These are phyloP conservation scores for Aureobasidium leucospermi DNA, from an alignment of 2,329 filamentous ascomycete species.

Conservation along the genomic window DNA sequence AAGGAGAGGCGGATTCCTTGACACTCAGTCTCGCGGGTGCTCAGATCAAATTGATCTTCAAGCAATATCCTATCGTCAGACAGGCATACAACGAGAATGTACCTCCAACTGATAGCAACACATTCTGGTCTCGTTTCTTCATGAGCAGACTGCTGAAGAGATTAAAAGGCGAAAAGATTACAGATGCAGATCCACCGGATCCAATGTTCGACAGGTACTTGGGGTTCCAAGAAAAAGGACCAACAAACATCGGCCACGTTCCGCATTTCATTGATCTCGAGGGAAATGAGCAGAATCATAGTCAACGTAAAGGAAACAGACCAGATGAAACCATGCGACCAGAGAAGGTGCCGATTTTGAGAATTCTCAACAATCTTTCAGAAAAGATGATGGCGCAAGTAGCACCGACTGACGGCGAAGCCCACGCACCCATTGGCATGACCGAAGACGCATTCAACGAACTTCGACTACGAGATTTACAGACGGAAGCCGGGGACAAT, in stretches of 20 bases:
- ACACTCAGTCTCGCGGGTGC: constrained; percentile 83
- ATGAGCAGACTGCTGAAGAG: constrained; percentile 85
- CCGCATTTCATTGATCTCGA: constrained; percentile 88
- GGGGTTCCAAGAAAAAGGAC: constrained; percentile 52
- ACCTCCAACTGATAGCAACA: constrained; percentile 58
- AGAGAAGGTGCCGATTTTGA: constrained; percentile 78
- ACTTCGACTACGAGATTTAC: constrained; percentile 72
- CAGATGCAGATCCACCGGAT: constrained; percentile 69
- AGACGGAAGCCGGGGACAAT: constrained; percentile 63
- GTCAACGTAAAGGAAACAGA: constrained; percentile 75
- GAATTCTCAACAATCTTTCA: constrained; percentile 80
- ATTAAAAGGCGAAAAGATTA: constrained; percentile 79
- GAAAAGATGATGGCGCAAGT: constrained; percentile 91
- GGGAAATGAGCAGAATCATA: constrained; percentile 92
- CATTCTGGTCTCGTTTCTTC: constrained; percentile 96
- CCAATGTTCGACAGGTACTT: constrained; percentile 81
- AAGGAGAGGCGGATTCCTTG: constrained; percentile 60
- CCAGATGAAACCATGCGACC: constrained; percentile 89
- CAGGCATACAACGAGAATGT: constrained; percentile 91
- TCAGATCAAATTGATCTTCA: constrained; percentile 88
- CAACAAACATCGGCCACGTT: constrained; percentile 54
- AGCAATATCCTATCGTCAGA: constrained; percentile 84
- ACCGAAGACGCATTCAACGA: constrained; percentile 69
- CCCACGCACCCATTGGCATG: constrained; percentile 56
- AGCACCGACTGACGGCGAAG: constrained; percentile 65